phyloP scores from a whole-genome alignment of 2,329 filamentous ascomycete genomes.

The Magnaporthales sp. region DNA sequence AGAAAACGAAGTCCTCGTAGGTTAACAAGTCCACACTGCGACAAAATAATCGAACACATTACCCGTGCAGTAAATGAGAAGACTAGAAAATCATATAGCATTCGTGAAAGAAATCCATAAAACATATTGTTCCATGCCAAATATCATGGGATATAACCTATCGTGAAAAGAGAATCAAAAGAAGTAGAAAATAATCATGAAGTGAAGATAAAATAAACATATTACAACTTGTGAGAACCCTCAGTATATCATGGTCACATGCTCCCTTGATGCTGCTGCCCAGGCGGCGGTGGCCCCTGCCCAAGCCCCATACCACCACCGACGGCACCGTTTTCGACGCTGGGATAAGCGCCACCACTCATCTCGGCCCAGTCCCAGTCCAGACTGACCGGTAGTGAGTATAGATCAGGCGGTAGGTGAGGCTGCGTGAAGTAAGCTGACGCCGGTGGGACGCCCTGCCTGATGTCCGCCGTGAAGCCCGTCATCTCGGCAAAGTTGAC shows the following conservation, averaged over 20 bases:
- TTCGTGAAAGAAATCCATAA: neutral
- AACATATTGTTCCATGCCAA: neutral
- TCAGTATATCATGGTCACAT: neutral
- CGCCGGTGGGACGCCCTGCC: constrained; percentile 14
- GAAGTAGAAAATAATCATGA: neutral
- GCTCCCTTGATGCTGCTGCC: neutral
- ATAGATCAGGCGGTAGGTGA: constrained; percentile 85
- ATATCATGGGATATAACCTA: neutral
- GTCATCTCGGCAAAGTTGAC: constrained; percentile 35
- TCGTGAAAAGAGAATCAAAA: neutral
- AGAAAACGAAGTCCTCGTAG: neutral
- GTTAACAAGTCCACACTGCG: neutral
- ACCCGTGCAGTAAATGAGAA: neutral
- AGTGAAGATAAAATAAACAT: neutral
- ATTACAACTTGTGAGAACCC: neutral
- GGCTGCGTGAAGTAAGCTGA: constrained; percentile 61
- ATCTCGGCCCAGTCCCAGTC: constrained; percentile 78
- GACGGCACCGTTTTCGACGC: constrained; percentile 54
- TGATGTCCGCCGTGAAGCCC: constrained; percentile 27
- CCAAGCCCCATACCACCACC: constrained; percentile 12
- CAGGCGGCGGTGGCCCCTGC: neutral
- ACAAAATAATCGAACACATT: neutral
- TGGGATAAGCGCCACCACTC: constrained; percentile 55
- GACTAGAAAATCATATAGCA: neutral
- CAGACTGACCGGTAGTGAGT: constrained; percentile 91